Conservation (phyloP, 2,329 filamentous ascomycete genomes). For the Colletotrichum gigasporum region DNA sequence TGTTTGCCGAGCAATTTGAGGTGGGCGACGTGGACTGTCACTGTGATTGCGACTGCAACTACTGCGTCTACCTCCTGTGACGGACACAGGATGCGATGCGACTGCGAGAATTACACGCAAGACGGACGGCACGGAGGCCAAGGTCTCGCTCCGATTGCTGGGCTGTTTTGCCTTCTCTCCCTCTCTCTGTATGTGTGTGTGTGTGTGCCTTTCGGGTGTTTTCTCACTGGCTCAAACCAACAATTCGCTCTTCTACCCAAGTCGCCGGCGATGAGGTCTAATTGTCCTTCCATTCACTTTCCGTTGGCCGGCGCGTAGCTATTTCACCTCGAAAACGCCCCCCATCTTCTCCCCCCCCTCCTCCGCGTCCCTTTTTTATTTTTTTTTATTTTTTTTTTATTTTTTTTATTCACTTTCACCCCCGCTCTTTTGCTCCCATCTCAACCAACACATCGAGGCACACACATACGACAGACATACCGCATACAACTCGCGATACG, state of each 20-base stretch:
- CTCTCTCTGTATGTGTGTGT: not conserved
- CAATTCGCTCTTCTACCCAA: not conserved
- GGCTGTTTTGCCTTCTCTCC: not conserved
- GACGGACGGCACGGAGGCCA: not conserved
- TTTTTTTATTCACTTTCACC: not conserved
- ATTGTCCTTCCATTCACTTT: too few relatives aligned
- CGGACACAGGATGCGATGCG: not conserved
- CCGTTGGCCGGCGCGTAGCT: too few relatives aligned
- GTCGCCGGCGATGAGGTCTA: not conserved
- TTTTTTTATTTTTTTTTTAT: not conserved
- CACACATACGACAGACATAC: not conserved
- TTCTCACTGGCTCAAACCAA: not conserved
- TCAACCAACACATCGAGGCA: constrained; percentile 12
- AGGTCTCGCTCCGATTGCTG: constrained; percentile 1
- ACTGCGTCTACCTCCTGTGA: not conserved
- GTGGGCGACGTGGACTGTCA: not conserved
- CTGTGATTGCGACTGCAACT: constrained; percentile 9
- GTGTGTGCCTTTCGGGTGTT: not conserved
- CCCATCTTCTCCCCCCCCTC: not conserved
- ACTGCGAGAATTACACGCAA: not conserved
- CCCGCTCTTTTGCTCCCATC: constrained; percentile 24
- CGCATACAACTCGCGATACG: not conserved
- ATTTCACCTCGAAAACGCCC: constrained; percentile 9
- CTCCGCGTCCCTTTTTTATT: not conserved
- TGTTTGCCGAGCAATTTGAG: not conserved